Conservation (phyloP, 345 rosid genomes). For the Aquilaria yunnanensis region DNA sequence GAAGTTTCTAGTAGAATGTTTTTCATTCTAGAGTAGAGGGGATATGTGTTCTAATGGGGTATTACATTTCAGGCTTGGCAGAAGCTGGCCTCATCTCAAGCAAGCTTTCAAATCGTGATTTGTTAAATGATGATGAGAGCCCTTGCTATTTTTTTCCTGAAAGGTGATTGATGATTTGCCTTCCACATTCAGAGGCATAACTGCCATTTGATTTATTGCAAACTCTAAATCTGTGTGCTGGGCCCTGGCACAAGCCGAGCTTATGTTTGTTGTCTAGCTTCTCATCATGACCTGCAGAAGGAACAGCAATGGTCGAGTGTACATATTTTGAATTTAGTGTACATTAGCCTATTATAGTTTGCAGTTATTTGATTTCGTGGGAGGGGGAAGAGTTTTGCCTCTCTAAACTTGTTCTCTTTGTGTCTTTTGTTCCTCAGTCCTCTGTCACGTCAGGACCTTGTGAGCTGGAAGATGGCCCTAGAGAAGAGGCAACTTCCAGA, state of each 20-base stretch:
- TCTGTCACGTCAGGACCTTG: conserved; percentile 90
- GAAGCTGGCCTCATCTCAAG: conserved; percentile 96
- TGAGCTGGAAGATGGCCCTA: conserved; percentile 94
- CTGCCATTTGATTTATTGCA: too few relatives aligned
- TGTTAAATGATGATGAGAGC: conserved; percentile 37
- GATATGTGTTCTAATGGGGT: conserved; percentile 7
- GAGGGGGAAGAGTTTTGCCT: background rate
- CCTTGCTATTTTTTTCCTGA: conserved; percentile 63
- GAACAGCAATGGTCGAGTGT: background rate
- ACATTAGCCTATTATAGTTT: too few relatives aligned
- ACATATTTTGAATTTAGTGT: too few relatives aligned
- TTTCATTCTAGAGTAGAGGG: conserved; percentile 6
- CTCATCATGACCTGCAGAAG: conserved; percentile 3
- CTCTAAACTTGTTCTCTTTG: conserved; percentile 7
- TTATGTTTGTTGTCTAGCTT: too few relatives aligned
- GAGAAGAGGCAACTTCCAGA: conserved; percentile 81
- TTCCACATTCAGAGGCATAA: too few relatives aligned
- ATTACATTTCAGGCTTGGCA: conserved; percentile 75
- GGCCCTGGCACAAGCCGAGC: too few relatives aligned
- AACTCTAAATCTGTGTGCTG: too few relatives aligned
- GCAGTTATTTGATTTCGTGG: too few relatives aligned
- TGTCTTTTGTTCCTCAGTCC: conserved; percentile 30
- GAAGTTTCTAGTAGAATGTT: background rate
- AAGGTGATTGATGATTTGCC: conserved; percentile 35
- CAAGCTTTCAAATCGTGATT: conserved; percentile 70